Base-by-base conservation (phyloP, 306 rosid species). In the Dicorynia guianensis region DNA sequence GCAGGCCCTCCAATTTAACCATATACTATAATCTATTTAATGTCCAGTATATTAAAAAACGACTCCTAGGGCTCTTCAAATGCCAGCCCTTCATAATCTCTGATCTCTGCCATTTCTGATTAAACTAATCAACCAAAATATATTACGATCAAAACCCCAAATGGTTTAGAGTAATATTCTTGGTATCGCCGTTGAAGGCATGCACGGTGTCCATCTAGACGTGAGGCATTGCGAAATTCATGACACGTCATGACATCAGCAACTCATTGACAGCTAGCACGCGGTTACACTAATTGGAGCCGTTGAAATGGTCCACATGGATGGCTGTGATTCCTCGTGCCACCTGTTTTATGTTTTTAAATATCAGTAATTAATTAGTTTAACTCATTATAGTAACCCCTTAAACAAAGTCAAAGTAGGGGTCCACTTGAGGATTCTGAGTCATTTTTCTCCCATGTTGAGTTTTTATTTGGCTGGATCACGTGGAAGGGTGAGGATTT, bases 1-100 rank as follows among this genome's bases (percentile, higher is more conserved):
- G 70, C 89, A 79, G 82, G 66, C 85, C 85, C 80, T 69, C 72
- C 56, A 72, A 6, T 58, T 78, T 81, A 73, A 30, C 74, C 81
- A 25, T 52, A 67, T 56, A 62, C 47, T 49, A 20, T 5, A 72
- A 43, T 30, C 0, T 19, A 30, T 61, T 63, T 1, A n/a, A 35
- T 53, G 50, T 36, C 19, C 14, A 54, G 66, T 40, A 25, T 40
- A 52, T 10, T 59, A 50, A 40, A 0, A 35, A 19, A 9, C 68
- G 73, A 63, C 86, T 74, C 74, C 57, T 76, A 46, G 63, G 72
- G 53, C 40, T 50, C 74, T 73, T 75, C 40, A 70, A 65, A 69
- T 84, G 81, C 72, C 89, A 76, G 68, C 92, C 88, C 79, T 86
- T 80, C 75, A 73, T 76, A 63, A 71, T 80, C 71, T 84, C 72